A percentile compares a stretch with the other conserved stretches of the same genome.
phyloP scores from a whole-genome alignment of 2,329 filamentous ascomycete species.

The Atkinsonella texensis region DNA sequence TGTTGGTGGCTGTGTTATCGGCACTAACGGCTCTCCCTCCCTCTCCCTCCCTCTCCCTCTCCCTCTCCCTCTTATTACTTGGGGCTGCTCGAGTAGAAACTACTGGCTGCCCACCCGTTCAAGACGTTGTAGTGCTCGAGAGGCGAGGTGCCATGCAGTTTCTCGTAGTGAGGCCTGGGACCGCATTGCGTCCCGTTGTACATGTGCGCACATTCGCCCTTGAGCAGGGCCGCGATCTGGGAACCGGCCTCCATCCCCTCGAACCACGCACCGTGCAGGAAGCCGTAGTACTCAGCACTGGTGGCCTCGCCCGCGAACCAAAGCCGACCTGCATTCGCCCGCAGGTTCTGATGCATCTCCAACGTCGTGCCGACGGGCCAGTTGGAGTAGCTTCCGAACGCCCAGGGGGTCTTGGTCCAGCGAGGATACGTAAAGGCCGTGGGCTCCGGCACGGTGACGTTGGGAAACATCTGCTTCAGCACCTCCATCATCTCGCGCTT shows the following conservation, averaged over 20 bases:
- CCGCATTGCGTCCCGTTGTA: constrained; percentile 9
- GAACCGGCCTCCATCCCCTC: constrained; percentile 40
- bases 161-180: constrained; percentile 11
- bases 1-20: no score
- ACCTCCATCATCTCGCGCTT: constrained; percentile 44
- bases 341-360: constrained; percentile 54
- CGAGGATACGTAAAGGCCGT: constrained; percentile 47
- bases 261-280: constrained; percentile 49
- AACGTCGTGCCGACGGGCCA: constrained; percentile 53
- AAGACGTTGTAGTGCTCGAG: constrained; percentile 18
- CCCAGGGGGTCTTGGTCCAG: constrained; percentile 22
- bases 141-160: constrained; percentile 21
- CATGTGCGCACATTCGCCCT: constrained; percentile 8
- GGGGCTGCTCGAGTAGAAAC: constrained; percentile 12
- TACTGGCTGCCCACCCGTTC: constrained; percentile 27
- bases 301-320: constrained; percentile 57
- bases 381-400: constrained; percentile 53
- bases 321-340: constrained; percentile 48
- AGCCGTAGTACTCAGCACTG: constrained; percentile 52
- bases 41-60: no score
- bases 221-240: constrained; percentile 24
- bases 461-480: constrained; percentile 48
- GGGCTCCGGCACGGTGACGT: constrained; percentile 44
- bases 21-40: no score
- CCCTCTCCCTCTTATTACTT: no score